A percentile compares a stretch with the other conserved stretches of the same genome.
phyloP scores from a whole-genome alignment of 2,329 filamentous ascomycete genomes.

The Trichoderma citrinoviride region DNA sequence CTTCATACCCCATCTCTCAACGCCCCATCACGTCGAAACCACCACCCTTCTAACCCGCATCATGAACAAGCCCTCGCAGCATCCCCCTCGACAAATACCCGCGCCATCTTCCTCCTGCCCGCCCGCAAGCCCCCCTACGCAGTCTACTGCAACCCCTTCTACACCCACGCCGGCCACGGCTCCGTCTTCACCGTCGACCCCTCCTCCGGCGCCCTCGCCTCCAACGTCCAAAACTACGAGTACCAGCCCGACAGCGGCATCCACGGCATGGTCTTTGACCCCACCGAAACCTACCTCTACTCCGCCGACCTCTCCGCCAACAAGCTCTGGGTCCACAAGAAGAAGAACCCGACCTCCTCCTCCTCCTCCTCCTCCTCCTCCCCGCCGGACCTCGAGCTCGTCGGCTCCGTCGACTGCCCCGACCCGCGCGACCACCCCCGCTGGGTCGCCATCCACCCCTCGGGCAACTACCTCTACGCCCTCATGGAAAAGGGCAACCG shows the following conservation, averaged over 20 bases:
- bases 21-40: not conserved
- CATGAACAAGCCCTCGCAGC: conserved; percentile 59
- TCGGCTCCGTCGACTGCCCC: conserved; percentile 72
- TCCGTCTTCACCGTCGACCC: conserved; percentile 67
- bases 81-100: conserved; percentile 71
- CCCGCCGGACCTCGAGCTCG: conserved; percentile 59
- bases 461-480: conserved; percentile 75
- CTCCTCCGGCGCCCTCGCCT: conserved; percentile 53
- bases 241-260: conserved; percentile 70
- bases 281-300: conserved; percentile 71
- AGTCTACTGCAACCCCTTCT: conserved; percentile 90
- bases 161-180: conserved; percentile 77
- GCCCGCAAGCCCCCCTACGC: conserved; percentile 73
- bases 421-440: conserved; percentile 72
- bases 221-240: conserved; percentile 69
- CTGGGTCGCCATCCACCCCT: conserved; percentile 82
- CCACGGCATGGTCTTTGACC: conserved; percentile 80
- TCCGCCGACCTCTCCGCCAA: conserved; percentile 75
- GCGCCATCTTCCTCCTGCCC: conserved; percentile 84
- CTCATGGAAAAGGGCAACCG: conserved; percentile 90
- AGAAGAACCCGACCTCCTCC: conserved; percentile 35
- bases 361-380: not conserved
- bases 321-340: conserved; percentile 82
- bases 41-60: not conserved
- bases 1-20: not conserved